These are phyloP conservation scores for Thuidium tamariscinum DNA, from an alignment of 225 moss, liverwort and hornwort species.

Conservation along the genomic window DNA sequence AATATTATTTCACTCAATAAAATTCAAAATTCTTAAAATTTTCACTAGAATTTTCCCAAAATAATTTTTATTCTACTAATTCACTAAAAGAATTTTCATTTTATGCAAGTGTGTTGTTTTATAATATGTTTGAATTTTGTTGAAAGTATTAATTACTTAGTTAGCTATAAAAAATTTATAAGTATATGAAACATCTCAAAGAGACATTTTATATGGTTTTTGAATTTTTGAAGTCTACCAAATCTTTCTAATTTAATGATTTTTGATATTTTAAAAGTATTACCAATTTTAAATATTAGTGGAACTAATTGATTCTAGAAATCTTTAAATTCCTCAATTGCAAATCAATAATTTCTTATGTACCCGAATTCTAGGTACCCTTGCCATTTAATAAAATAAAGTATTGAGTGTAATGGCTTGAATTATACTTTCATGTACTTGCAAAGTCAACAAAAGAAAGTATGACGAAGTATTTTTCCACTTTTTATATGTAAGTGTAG, in stretches of 20 bases:
- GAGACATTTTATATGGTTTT: fast-evolving
- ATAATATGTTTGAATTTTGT: no score
- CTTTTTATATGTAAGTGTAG: neutral
- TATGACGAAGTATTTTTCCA: neutral
- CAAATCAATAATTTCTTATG: neutral
- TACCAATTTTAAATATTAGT: neutral
- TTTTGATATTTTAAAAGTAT: neutral
- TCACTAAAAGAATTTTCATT: neutral
- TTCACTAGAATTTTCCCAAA: no score
- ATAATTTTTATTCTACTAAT: no score
- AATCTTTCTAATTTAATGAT: neutral
- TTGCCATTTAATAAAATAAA: neutral
- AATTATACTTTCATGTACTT: neutral
- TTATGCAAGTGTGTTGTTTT: no score
- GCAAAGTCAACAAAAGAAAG: neutral
- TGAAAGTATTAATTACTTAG: neutral
- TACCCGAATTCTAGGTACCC: neutral
- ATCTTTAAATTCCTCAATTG: fast-evolving
- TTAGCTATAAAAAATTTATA: neutral
- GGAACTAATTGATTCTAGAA: fast-evolving
- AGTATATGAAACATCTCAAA: neutral
- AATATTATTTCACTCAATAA: neutral
- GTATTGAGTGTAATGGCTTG: fast-evolving
- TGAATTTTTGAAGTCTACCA: neutral
- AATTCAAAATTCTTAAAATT: neutral